phyloP scores from a whole-genome alignment of 179 eudicot genomes.

The Amaranthus tricolor region DNA sequence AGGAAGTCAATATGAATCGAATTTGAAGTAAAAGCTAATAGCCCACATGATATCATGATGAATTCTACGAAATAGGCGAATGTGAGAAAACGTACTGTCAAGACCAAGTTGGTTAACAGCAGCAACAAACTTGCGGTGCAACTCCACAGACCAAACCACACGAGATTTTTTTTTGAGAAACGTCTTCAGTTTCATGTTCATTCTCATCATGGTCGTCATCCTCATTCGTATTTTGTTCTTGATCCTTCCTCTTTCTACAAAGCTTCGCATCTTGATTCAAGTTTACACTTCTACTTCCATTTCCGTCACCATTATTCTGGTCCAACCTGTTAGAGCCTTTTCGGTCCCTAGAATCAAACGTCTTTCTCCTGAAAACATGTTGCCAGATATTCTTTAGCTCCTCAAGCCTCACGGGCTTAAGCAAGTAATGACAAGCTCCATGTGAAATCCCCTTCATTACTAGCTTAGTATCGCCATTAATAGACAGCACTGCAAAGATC shows the following conservation, averaged over 20 bases:
- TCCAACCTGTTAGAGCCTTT: conserved; percentile 36
- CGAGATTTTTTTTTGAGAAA: conserved; percentile 81
- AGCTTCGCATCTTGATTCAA: conserved; percentile 43
- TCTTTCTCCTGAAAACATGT: conserved; percentile 70
- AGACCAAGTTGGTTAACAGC: conserved; percentile 82
- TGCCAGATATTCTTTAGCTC: conserved; percentile 93
- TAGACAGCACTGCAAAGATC: conserved; percentile 65
- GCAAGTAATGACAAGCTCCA: conserved; percentile 90
- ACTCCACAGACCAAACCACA: conserved; percentile 80
- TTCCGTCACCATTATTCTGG: conserved; percentile 30
- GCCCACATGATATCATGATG: background rate
- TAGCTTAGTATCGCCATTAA: conserved; percentile 66
- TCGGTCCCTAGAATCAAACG: conserved; percentile 40
- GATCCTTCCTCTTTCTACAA: conserved; percentile 57
- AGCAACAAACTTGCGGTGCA: conserved; percentile 88
- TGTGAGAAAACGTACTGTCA: conserved; percentile 54
- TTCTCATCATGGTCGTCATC: conserved; percentile 50
- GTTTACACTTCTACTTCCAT: conserved; percentile 31
- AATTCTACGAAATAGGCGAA: background rate
- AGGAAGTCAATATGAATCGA: background rate
- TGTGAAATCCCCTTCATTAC: conserved; percentile 85
- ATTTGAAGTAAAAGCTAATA: background rate
- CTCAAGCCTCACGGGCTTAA: conserved; percentile 77
- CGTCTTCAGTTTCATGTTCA: conserved; percentile 49
- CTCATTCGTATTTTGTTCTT: conserved; percentile 35